A percentile compares a stretch with the other conserved stretches of the same genome.
phyloP scores from a whole-genome alignment of 192 early-diverging fungal genomes.

The Funneliformis geosporum region DNA sequence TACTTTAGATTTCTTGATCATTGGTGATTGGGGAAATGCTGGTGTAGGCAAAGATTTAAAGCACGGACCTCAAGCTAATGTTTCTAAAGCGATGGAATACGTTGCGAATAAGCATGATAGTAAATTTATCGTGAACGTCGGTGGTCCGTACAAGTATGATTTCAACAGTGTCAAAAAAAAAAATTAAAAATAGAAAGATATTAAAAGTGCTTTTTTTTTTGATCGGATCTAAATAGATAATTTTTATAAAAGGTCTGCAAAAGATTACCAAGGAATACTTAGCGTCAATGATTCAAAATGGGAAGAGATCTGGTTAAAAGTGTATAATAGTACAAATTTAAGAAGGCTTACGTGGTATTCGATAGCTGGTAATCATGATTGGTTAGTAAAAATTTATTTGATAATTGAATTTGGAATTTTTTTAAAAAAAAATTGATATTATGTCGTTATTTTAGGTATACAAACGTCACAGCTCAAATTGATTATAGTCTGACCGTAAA shows the following conservation, averaged over 20 bases:
- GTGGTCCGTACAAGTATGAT: constrained; percentile 20
- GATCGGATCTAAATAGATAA: constrained; percentile 25
- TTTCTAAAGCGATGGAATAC: constrained; percentile 19
- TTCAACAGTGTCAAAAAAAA: not conserved
- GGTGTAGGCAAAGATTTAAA: not conserved
- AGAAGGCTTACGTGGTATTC: constrained; percentile 3
- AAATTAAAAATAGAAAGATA: not conserved
- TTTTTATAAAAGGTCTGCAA: constrained; percentile 19
- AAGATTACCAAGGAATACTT: constrained; percentile 13
- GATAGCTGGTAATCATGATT: constrained; percentile 32
- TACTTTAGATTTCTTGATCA: constrained; percentile 6
- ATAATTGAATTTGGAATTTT: not conserved
- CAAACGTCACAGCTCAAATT: constrained; percentile 19
- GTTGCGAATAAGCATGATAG: constrained; percentile 8
- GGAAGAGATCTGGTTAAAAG: constrained; percentile 16
- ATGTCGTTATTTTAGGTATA: constrained; percentile 10
- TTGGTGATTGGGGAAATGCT: constrained; percentile 26
- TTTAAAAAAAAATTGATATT: not conserved
- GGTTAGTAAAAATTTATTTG: not conserved
- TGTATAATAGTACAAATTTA: constrained; percentile 25
- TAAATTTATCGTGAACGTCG: constrained; percentile 25
- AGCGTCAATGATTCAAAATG: constrained; percentile 23
- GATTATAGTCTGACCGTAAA: constrained; percentile 17
- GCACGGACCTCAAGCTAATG: not conserved
- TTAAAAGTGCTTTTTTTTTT: not conserved